A percentile compares a stretch with the other conserved stretches of the same genome.
These are phyloP conservation scores for Gossypium davidsonii DNA, from an alignment of 441 rosid species.

Conservation along the genomic window DNA sequence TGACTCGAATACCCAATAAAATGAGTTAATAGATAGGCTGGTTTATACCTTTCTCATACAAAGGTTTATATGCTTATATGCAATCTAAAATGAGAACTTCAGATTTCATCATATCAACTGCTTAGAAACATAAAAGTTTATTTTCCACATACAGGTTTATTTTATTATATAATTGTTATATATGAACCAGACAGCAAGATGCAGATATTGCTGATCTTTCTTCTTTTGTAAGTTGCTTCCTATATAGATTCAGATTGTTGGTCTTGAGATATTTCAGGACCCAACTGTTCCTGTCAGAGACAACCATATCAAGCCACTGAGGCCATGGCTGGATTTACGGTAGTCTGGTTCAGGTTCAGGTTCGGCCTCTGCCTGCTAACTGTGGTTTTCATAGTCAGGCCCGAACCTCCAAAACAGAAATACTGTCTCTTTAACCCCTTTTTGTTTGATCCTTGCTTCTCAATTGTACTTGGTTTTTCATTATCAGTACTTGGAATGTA, in stretches of 20 bases:
- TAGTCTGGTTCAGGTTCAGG: constrained; percentile 14
- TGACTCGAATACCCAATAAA: no score
- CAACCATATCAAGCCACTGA: constrained; percentile 31
- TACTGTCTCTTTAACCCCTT: constrained; percentile 52
- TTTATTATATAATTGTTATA: constrained; percentile 11
- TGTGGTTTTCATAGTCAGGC: constrained; percentile 23
- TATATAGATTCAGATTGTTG: constrained; percentile 8
- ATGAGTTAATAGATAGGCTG: no score
- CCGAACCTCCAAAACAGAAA: constrained; percentile 70
- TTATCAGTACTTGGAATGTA: constrained; percentile 25
- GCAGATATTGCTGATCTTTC: constrained; percentile 12
- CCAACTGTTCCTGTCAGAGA: neutral
- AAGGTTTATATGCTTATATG: neutral
- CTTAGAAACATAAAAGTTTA: neutral
- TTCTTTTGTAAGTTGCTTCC: constrained; percentile 13
- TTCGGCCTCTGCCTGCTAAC: constrained; percentile 24
- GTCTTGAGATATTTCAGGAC: constrained; percentile 1
- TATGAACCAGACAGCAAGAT: constrained; percentile 16
- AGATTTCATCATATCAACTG: neutral
- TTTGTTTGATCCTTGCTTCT: constrained; percentile 34
- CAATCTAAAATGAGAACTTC: neutral
- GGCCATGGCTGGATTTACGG: constrained; percentile 29
- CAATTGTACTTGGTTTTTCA: constrained; percentile 24
- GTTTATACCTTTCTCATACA: neutral
- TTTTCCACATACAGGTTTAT: neutral